Base-by-base conservation (phyloP, 352 stramenopile genomes). In the Phytophthora meadii region DNA sequence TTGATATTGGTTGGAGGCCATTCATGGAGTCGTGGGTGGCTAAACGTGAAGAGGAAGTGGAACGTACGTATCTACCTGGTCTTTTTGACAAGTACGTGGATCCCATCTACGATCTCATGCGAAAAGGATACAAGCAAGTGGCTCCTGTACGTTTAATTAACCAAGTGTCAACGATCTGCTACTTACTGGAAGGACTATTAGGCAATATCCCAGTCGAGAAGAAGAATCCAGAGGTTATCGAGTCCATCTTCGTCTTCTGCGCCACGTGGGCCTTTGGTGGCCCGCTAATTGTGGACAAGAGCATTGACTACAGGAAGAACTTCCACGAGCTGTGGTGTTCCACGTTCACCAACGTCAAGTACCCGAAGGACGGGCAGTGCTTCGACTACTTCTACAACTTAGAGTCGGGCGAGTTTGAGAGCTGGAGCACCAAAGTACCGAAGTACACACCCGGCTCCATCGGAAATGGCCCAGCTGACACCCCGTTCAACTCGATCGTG, bases 341-440 rank as follows among this genome's bases (percentile, higher is more conserved):
- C 0, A 81, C 85, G 22, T 95, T 93, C 61, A 83, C 88, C 0
- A 91, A 72, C 54, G 71, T 95, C 65, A 98, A 98, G 58, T 98
- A 98, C 62, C 94, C 96, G 0, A 98, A 98, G 63, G 95, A 99
- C 65, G 95, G 94, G 5, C 57, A 93, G 5, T 98, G 95, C 66
- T 99, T 99, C 61, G 97, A 99, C 77, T 99, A 99, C 71, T 98
- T 98, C 61, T 99, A 97, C 71, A 98, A 99, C 70, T 59, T 96
- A 19, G 88, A 97, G 46, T 93, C 78, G 3, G 92, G 92, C 60
- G 88, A 97, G 37, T 98, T 98, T 59, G 84, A 97, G 34, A 92
- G 88, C 60, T 99, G 97, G 97, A 88, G 85, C 64, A 90, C 76
- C 2, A 97, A 97, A 60, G 94, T 98, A 24, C 92, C 94, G 14